Evolutionary conservation across 176 grass and related monocot genomes (phyloP).

Genomic region (Zizania latifolia): DNA sequence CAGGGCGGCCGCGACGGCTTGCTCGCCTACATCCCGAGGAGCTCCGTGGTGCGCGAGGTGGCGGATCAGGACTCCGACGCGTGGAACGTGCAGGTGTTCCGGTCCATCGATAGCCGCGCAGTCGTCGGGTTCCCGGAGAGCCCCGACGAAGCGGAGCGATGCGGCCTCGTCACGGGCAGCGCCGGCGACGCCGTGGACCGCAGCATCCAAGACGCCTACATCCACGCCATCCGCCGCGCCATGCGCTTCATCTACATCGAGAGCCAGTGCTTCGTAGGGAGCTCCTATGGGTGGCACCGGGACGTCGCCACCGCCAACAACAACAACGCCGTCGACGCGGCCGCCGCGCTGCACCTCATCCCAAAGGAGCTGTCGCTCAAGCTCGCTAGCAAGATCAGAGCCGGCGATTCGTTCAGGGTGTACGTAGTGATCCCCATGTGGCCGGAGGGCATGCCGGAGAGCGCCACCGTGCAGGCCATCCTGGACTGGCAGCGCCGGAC

Average conservation of each 20-base stretch:
- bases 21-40: conserved; percentile 7
- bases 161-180: conserved; percentile 8
- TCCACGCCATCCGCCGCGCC: conserved; percentile 38
- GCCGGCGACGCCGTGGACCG: conserved; percentile 23
- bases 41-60: conserved; percentile 31
- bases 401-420: conserved; percentile 5
- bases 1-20: conserved; percentile 12
- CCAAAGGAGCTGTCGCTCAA: conserved; percentile 38
- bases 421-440: conserved; percentile 38
- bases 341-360: conserved; percentile 22
- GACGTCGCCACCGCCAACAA: background rate
- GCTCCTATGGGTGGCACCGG: conserved; percentile 7
- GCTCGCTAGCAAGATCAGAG: conserved; percentile 30
- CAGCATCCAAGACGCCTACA: conserved; percentile 32
- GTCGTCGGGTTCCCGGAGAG: conserved; percentile 19
- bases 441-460: conserved; percentile 34
- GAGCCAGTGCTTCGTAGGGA: conserved; percentile 36
- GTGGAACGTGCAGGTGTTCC: conserved; percentile 89
- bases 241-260: conserved; percentile 35
- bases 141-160: background rate
- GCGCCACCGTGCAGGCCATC: conserved; percentile 23
- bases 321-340: background rate
- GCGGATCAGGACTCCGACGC: background rate
- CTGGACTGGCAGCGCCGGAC: conserved; percentile 29
- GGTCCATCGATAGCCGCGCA: conserved; percentile 56